Percentiles rank a stretch among this genome's conserved stretches.
Conservation (phyloP, 2,329 filamentous ascomycete species). For the Spiromastix sp. region DNA sequence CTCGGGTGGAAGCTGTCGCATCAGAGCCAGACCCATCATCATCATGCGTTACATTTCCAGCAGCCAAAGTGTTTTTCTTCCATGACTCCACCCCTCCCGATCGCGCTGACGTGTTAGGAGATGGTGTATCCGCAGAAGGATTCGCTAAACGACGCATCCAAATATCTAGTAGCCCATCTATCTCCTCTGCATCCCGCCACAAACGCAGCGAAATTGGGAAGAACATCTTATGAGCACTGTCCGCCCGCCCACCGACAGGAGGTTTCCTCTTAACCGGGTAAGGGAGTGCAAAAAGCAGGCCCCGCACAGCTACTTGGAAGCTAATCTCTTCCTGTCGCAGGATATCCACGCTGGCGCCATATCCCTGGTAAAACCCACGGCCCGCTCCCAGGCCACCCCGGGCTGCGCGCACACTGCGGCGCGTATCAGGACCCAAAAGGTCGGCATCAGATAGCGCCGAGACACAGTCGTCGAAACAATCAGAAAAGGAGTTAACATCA, state of each 20-base stretch:
- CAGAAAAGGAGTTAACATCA: conserved; percentile 53
- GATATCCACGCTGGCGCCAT: conserved; percentile 56
- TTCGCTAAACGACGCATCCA: conserved; percentile 28
- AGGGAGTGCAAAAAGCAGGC: conserved; percentile 74
- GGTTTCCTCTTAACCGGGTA: conserved; percentile 63
- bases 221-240: conserved; percentile 77
- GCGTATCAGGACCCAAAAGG: conserved; percentile 62
- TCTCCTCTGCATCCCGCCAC: conserved; percentile 74
- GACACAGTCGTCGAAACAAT: conserved; percentile 75
- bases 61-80: conserved; percentile 12
- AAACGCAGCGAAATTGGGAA: conserved; percentile 77
- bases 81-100: conserved; percentile 27
- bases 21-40: not conserved
- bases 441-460: conserved; percentile 82
- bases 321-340: conserved; percentile 88
- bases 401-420: conserved; percentile 17
- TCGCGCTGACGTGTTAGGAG: conserved; percentile 1
- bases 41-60: conserved; percentile 4
- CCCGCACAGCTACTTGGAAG: conserved; percentile 82
- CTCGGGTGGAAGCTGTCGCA: conserved; percentile 11
- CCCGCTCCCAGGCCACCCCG: conserved; percentile 46
- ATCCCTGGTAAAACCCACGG: conserved; percentile 35
- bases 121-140: conserved; percentile 21
- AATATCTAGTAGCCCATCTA: conserved; percentile 53
- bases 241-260: conserved; percentile 23